These are phyloP conservation scores for Aechmea fasciata DNA, from an alignment of 176 grass and related monocot species.

Conservation along the genomic window DNA sequence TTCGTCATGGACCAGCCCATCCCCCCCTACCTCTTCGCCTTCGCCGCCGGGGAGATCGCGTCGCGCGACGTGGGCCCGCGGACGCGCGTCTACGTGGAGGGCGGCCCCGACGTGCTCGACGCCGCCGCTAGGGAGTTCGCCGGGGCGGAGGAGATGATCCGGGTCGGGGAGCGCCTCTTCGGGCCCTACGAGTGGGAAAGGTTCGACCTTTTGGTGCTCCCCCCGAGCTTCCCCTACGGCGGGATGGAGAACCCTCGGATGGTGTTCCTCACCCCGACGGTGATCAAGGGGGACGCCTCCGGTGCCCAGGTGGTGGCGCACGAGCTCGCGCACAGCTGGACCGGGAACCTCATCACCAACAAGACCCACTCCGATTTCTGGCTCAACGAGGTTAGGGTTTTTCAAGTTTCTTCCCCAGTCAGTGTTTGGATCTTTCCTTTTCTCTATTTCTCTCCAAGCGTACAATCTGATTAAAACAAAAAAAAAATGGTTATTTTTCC, in stretches of 20 bases:
- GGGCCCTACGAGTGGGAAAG: constrained; percentile 90
- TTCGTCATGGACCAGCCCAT: constrained; percentile 87
- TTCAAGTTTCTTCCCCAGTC: neutral
- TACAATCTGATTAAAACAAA: neutral
- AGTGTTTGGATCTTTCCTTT: neutral
- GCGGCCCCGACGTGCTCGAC: constrained; percentile 45
- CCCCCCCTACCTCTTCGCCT: constrained; percentile 90
- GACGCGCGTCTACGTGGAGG: constrained; percentile 71
- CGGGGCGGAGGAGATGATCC: constrained; percentile 83
- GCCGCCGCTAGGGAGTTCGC: constrained; percentile 81
- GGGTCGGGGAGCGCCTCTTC: constrained; percentile 69
- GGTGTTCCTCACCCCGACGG: constrained; percentile 77
- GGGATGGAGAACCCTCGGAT: constrained; percentile 97
- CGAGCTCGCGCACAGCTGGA: constrained; percentile 94
- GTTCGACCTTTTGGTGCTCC: constrained; percentile 82
- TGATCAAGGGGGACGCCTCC: constrained; percentile 65
- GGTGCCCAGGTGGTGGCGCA: constrained; percentile 85
- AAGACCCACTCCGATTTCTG: constrained; percentile 97
- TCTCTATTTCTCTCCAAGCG: neutral
- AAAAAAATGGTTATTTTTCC: neutral
- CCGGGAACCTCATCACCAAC: constrained; percentile 87
- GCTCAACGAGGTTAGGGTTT: constrained; percentile 68
- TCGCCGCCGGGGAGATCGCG: constrained; percentile 61
- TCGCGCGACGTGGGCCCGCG: constrained; percentile 67
- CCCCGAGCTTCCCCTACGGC: constrained; percentile 78